Conservation (phyloP, 192 early-diverging fungal genomes). For the Helicostylum pulchrum region DNA sequence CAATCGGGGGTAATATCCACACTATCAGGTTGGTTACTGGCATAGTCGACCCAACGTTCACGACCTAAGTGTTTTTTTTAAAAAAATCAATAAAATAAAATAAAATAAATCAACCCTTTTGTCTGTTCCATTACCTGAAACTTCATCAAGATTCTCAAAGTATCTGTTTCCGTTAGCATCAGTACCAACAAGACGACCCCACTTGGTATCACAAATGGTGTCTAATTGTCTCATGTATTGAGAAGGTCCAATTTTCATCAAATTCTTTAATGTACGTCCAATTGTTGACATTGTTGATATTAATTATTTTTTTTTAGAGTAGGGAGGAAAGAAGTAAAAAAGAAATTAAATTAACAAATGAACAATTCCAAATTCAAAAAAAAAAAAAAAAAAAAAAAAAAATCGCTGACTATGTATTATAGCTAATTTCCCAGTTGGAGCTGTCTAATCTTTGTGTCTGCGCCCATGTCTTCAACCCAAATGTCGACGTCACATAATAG, state of each 20-base stretch:
- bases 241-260: slow-evolving; percentile 49
- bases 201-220: slow-evolving; percentile 61
- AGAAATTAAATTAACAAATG: background rate
- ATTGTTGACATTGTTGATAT: slow-evolving; percentile 44
- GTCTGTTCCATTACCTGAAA: slow-evolving; percentile 50
- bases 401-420: no score
- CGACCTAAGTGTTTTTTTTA: slow-evolving; percentile 46
- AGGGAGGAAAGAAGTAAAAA: slow-evolving; percentile 2
- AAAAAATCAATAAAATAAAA: slow-evolving; percentile 3
- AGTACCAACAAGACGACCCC: slow-evolving; percentile 65
- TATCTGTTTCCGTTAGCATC: slow-evolving; percentile 78
- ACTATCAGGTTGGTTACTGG: slow-evolving; percentile 51
- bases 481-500: no score
- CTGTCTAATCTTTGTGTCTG: no score
- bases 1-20: slow-evolving; percentile 71
- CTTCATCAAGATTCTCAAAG: slow-evolving; percentile 68
- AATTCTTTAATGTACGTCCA: slow-evolving; percentile 54
- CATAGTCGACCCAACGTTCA: slow-evolving; percentile 75
- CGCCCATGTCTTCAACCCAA: no score
- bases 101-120: background rate
- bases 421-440: no score
- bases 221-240: slow-evolving; percentile 48
- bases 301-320: slow-evolving; percentile 10
- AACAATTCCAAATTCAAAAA: no score
- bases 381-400: no score